Conservation (phyloP, 768 basidiomycete species). For the Phaeotremella fagi region DNA sequence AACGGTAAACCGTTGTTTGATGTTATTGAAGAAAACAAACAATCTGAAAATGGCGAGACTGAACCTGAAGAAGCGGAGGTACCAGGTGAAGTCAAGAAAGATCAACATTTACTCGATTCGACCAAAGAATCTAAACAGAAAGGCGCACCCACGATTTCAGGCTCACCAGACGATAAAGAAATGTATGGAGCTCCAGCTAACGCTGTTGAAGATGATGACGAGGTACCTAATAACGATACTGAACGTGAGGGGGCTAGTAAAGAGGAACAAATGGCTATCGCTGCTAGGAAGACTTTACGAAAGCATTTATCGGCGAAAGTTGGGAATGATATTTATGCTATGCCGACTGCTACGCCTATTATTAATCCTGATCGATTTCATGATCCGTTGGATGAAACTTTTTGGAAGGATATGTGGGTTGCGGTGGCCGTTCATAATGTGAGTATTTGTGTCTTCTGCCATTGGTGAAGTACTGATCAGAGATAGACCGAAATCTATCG, state of each 20-base stretch:
- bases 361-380: slow-evolving; percentile 75
- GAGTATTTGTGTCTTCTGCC: slow-evolving; percentile 39
- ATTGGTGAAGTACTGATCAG: not conserved
- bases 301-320: slow-evolving; percentile 58
- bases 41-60: too few species aligned
- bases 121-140: slow-evolving; percentile 31
- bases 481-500: slow-evolving; percentile 86
- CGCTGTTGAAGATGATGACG: slow-evolving; percentile 53
- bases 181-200: slow-evolving; percentile 59
- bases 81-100: slow-evolving; percentile 29
- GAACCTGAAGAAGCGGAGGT: slow-evolving; percentile 35
- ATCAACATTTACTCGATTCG: slow-evolving; percentile 47
- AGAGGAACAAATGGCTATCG: slow-evolving; percentile 53
- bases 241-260: slow-evolving; percentile 51
- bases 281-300: slow-evolving; percentile 55
- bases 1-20: slow-evolving; percentile 45
- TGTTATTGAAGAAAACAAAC: slow-evolving; percentile 36
- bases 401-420: slow-evolving; percentile 88
- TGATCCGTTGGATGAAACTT: slow-evolving; percentile 78
- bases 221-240: slow-evolving; percentile 54
- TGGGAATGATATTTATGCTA: slow-evolving; percentile 58
- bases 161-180: slow-evolving; percentile 26
- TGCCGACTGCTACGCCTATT: slow-evolving; percentile 64
- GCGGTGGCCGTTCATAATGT: slow-evolving; percentile 85
- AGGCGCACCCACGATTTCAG: slow-evolving; percentile 31